Evolutionary conservation across 2,329 filamentous ascomycete genomes (phyloP), one percentile per base, ranked within the genome.

Genomic region (Berkeleyomyces rouxiae): DNA sequence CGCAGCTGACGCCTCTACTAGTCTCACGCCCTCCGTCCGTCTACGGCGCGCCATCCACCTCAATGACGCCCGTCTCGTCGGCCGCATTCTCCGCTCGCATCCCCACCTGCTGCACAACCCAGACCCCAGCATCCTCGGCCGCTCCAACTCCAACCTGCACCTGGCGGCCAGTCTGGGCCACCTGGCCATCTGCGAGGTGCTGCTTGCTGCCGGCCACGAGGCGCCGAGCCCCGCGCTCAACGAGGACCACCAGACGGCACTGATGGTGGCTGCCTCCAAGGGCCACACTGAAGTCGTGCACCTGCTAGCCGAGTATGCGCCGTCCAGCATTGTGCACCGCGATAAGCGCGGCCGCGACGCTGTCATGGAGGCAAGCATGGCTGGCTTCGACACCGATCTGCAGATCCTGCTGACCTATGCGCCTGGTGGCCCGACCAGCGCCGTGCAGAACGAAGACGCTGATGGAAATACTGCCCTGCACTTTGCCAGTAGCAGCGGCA

Each of bases 401-500:
- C 83, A 85, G 70, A 78, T 86, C 61, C 75, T 86, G 39, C 73
- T 86, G 60, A 85, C 82, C 0, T 84, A 80, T 67, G 78, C 77
- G 0, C 81, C 82, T 6, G 74, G 74, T n/a, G 81, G 81, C 11
- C 75, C 80, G 0, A 71, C 72, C 31, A 74, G 75, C 0, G 79
- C 81, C 2, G 78, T 87, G 5, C 76, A 77, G 55, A 75, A 78
- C 39, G 76, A 78, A 3, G 90, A 95, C 69, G 69, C 78, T 1
- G 81, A 86, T 64, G 90, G 90, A n/a, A 93, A 95, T 70, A 95
- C 89, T 2, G 87, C 89, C 0, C 76, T 95, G 51, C 90, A 95
- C 73, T 90, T 93, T 74, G 90, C 90, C 10, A 89, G 84, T 69
- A 86, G 86, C 55, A 88, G 88, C 68, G 90, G 90, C 1, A 87